Conservation (phyloP, 2,329 filamentous ascomycete genomes). For the Cordyceps cateniannulata region DNA sequence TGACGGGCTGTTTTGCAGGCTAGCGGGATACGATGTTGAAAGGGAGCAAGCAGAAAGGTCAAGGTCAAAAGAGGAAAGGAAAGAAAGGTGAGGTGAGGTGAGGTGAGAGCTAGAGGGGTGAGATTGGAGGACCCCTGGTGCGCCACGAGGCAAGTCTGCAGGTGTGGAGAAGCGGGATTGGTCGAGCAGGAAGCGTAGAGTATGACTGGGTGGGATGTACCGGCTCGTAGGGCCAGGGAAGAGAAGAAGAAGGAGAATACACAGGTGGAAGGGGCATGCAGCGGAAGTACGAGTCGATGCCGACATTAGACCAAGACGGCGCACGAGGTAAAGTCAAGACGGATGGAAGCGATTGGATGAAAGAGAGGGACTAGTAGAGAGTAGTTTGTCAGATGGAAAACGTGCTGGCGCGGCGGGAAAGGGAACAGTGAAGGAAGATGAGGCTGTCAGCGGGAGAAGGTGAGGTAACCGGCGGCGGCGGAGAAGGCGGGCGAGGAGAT, state of each 20-base stretch:
- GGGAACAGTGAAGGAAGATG: neutral
- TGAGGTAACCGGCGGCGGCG: neutral
- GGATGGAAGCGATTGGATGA: too few relatives aligned
- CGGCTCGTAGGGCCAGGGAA: too few relatives aligned
- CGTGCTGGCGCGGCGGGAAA: neutral
- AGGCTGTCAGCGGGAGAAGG: conserved; percentile 5
- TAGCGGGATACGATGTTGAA: neutral
- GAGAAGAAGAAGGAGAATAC: neutral
- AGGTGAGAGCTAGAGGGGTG: conserved; percentile 11
- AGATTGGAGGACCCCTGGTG: neutral
- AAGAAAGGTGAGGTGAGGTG: neutral
- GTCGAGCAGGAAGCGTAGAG: neutral
- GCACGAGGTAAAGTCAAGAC: too few relatives aligned
- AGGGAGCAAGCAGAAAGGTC: too few relatives aligned
- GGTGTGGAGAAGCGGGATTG: neutral
- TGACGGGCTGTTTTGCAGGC: too few relatives aligned
- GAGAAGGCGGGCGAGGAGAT: neutral
- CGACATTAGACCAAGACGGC: too few relatives aligned
- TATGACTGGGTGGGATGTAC: neutral
- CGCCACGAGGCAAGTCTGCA: neutral
- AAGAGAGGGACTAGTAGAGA: too few relatives aligned
- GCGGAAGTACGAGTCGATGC: neutral
- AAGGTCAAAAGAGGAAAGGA: neutral
- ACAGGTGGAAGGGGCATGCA: neutral
- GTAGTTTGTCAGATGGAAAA: neutral